Evolutionary conservation across 75 land plant species (phyloP), one percentile per base, ranked within the genome.

Genomic region (Azolla pinnata): DNA sequence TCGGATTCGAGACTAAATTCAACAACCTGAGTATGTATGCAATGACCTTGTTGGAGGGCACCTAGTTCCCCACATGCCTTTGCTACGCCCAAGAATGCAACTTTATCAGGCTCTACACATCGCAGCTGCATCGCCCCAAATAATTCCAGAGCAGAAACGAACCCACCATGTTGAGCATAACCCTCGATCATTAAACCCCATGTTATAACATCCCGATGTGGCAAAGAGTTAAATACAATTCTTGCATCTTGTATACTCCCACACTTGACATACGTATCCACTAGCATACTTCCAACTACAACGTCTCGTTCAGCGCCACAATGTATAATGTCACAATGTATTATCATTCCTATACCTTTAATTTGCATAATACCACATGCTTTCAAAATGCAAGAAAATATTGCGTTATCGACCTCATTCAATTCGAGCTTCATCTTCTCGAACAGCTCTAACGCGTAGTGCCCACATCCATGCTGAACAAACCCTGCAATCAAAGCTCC

Each of bases 121-220:
- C 2, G 14, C 4, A 23, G 2, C 17, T 4, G 10, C 49, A 46
- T 46, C 12, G n/a, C 14, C 21, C 21, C 49, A 4, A 46, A 14
- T 18, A 4, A 46, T 2, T 3, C 14, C 2, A 46, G 21, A 4
- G 49, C 14, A 2, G 4, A 2, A 18, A 18, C 49, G 21, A 2
- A 4, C 17, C 21, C 12, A 4, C 49, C 49, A 46, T 46, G 49
- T 2, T 14, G 4, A 2, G 68, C 46, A 57, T 65, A 72, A 0
- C 74, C 73, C 14, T 75, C 67, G 29, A 83, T 76, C 9, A 83
- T 46, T 19, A 83, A 59, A 16, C 74, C 77, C 67, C 68, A 83
- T 4, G 74, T 62, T 56, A 83, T 70, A 0, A 73, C 65, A 45
- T 84, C 76, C 3, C 52, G 77, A 1, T 59, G 17, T 14, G 24